phyloP scores from a whole-genome alignment of 23 red algal genomes.

The Chondrus crispus region DNA sequence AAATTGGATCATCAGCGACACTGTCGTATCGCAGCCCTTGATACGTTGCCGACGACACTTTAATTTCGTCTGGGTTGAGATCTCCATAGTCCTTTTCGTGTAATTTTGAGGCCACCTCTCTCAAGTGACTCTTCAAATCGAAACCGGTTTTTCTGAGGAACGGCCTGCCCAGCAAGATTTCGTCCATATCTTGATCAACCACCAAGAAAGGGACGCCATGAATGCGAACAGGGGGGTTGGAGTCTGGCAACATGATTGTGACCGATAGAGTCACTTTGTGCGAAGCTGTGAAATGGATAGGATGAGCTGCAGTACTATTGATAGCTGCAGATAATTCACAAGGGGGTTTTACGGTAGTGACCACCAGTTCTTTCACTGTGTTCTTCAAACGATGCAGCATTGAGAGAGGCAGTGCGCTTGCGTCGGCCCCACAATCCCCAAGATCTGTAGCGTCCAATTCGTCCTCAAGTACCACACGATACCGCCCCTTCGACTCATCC shows the following conservation, averaged over 20 bases:
- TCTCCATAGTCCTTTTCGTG: not conserved
- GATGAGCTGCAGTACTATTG: no score
- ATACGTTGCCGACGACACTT: not conserved
- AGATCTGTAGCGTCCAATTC: no score
- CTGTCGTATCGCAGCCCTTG: not conserved
- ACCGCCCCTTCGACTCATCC: no score
- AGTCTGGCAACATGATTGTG: not conserved
- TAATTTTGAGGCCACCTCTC: not conserved
- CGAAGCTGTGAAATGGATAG: no score
- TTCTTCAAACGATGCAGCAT: no score
- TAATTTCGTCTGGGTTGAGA: not conserved
- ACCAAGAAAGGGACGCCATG: not conserved
- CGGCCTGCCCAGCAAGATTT: not conserved
- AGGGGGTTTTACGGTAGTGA: no score
- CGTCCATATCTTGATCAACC: not conserved
- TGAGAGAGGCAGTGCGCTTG: no score
- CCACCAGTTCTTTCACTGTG: no score
- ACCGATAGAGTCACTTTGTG: no score
- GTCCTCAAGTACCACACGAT: no score
- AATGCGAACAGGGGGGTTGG: not conserved
- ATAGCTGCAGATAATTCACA: no score
- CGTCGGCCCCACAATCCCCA: no score
- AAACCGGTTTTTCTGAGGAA: not conserved
- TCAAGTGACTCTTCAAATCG: not conserved
- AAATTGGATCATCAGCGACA: not conserved